Conservation (phyloP, 164 flowering plant genomes). For the Akebia trifoliata region DNA sequence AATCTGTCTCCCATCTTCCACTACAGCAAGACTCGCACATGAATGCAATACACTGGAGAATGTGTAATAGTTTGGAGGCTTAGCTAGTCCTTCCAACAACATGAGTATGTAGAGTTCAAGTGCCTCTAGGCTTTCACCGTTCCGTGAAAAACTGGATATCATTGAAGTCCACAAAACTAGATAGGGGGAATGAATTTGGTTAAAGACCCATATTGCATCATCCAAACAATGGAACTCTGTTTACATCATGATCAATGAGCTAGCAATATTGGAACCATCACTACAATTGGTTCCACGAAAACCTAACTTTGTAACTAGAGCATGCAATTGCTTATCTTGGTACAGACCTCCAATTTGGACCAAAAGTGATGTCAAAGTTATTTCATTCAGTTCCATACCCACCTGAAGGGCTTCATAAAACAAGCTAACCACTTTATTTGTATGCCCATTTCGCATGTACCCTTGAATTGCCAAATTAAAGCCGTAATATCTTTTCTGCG, state of each 20-base stretch:
- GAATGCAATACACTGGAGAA: constrained; percentile 21
- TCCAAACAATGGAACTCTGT: constrained; percentile 13
- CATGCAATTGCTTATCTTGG: constrained; percentile 26
- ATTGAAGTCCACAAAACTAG: constrained; percentile 24
- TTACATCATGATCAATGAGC: constrained; percentile 22
- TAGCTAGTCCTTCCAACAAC: constrained; percentile 15
- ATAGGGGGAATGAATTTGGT: constrained; percentile 15
- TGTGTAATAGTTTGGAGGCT: constrained; percentile 23
- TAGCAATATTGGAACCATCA: constrained; percentile 15
- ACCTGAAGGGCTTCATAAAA: constrained; percentile 19
- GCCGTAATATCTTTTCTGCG: constrained; percentile 18
- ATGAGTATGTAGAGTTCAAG: constrained; percentile 17
- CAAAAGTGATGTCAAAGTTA: constrained; percentile 21
- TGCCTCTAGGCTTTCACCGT: constrained; percentile 20
- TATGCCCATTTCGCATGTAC: constrained; percentile 10
- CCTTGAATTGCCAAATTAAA: constrained; percentile 27
- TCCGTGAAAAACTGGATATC: constrained; percentile 20
- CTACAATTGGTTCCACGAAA: constrained; percentile 1
- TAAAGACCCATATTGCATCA: constrained; percentile 17
- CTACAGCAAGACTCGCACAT: constrained; percentile 20
- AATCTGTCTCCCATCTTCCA: constrained; percentile 31
- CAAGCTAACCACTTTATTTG: constrained; percentile 14
- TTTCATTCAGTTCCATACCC: constrained; percentile 21
- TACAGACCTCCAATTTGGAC: constrained; percentile 3
- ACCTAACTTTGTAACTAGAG: constrained; percentile 22